Conservation (phyloP, 371 early-diverging fungal species). For the Syncephalastrum contaminatum region DNA sequence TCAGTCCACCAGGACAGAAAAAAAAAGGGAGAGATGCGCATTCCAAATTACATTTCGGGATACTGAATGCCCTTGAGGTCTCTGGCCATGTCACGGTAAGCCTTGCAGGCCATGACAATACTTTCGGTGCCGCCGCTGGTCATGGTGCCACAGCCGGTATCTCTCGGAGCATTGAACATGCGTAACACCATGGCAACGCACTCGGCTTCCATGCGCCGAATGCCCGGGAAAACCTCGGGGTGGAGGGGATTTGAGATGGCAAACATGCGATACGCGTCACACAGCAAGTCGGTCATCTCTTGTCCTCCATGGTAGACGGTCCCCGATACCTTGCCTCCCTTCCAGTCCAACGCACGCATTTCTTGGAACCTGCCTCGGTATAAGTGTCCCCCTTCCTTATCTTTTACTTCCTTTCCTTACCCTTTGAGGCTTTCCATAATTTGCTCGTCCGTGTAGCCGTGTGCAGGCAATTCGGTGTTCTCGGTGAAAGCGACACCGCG, state of each 20-base stretch:
- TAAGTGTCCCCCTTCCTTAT: background rate
- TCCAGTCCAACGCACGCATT: conserved; percentile 72
- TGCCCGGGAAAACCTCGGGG: conserved; percentile 94
- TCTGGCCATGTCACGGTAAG: conserved; percentile 81
- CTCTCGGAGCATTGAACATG: conserved; percentile 80
- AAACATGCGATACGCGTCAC: conserved; percentile 86
- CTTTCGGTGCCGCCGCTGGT: conserved; percentile 96
- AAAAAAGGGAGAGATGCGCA: background rate
- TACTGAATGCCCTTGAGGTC: conserved; percentile 73
- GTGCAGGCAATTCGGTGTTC: conserved; percentile 61
- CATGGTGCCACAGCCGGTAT: conserved; percentile 75
- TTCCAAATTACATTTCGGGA: conserved; percentile 80
- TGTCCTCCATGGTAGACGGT: conserved; percentile 92
- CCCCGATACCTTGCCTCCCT: conserved; percentile 86
- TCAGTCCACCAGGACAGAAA: background rate
- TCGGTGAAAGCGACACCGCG: conserved; percentile 55
- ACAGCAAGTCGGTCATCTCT: conserved; percentile 67
- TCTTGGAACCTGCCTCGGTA: conserved; percentile 29
- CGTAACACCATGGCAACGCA: conserved; percentile 85
- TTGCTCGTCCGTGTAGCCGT: conserved; percentile 63
- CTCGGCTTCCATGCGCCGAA: conserved; percentile 96
- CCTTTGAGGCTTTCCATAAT: conserved; percentile 57
- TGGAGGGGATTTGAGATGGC: conserved; percentile 89
- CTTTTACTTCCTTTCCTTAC: conserved; percentile 29
- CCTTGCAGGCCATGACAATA: conserved; percentile 91